Evolutionary conservation across 306 rosid species (phyloP).

Genomic region (Cercis canadensis): DNA sequence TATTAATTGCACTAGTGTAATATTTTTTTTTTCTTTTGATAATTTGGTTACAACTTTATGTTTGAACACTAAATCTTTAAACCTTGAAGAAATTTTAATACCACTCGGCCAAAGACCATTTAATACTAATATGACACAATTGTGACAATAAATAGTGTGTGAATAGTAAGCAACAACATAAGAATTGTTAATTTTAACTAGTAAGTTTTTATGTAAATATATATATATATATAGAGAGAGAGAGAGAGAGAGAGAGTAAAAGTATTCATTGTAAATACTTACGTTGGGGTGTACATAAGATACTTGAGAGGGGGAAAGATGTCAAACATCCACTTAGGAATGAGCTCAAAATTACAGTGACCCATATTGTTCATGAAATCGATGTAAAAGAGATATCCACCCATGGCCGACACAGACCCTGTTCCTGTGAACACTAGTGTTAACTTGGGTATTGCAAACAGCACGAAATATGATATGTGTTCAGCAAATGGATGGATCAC

Average conservation of each 20-base stretch:
- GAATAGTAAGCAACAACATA: no score
- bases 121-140: no score
- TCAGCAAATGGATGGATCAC: slow-evolving; percentile 65
- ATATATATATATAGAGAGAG: neutral
- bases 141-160: no score
- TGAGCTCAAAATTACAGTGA: slow-evolving; percentile 58
- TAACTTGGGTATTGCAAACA: slow-evolving; percentile 45
- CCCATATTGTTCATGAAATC: slow-evolving; percentile 65
- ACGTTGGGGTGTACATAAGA: slow-evolving; percentile 57
- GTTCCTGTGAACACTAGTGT: slow-evolving; percentile 22
- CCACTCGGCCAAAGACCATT: no score
- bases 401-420: slow-evolving; percentile 31
- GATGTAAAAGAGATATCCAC: slow-evolving; percentile 35
- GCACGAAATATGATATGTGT: slow-evolving; percentile 43
- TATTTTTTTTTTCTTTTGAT: no score
- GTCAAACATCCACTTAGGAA: slow-evolving; percentile 45
- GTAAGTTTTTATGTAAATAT: no score
- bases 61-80: no score
- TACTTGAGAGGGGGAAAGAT: slow-evolving; percentile 49
- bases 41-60: no score
- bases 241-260: neutral
- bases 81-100: no score
- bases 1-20: no score
- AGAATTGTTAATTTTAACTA: no score
- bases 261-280: slow-evolving; percentile 27